Evolutionary conservation across 768 basidiomycete genomes (phyloP), one percentile per base, ranked within the genome.

Genomic region (Rhodotorula babjevae): DNA sequence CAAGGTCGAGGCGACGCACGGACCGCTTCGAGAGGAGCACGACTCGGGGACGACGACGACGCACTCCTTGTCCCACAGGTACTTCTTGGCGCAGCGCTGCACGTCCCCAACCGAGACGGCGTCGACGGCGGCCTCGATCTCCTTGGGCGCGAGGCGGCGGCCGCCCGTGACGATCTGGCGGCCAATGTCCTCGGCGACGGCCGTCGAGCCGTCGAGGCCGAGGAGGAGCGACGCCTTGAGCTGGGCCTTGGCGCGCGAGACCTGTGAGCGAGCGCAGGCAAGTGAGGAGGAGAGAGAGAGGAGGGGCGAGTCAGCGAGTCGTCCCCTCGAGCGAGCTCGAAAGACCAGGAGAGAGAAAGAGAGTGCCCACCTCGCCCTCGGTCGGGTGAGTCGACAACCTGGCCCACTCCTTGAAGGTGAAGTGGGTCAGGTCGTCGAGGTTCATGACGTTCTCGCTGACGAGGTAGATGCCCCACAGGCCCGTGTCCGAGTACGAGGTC

Each of bases 141-240:
- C 92, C 81, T 89, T 87, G 61, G 96, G 95, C 27, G 93, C 90
- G 83, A 90, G 85, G 78, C 96, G 85, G 75, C 85, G 88, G 67
- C 96, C 96, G 73, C 88, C 92, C 47, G 95, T 98, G 71, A 99
- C 91, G 71, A 99, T 86, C 81, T 97, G 95, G 78, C 94, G 85
- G n/a, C 96, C 95, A 82, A 98, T 93, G 79, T 99, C 96, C 84
- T 99, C 96, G 47, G 96, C 95, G 73, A 94, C 86, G 64, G 93
- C 92, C 46, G 93, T 97, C 27, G 92, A 90, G n/a, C 96, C 96
- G 78, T 98, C 96, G 56, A 98, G 84, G 69, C 89, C 85, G 62
- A 99, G 87, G 56, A 99, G 84, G 76, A 98, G 84, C 68, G 89
- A 90, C 64, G 95, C 94, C 85, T 98, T 99, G 77, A 98, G 88